Evolutionary conservation across 2,329 filamentous ascomycete genomes (phyloP).

Genomic region (Thelonectria olida): DNA sequence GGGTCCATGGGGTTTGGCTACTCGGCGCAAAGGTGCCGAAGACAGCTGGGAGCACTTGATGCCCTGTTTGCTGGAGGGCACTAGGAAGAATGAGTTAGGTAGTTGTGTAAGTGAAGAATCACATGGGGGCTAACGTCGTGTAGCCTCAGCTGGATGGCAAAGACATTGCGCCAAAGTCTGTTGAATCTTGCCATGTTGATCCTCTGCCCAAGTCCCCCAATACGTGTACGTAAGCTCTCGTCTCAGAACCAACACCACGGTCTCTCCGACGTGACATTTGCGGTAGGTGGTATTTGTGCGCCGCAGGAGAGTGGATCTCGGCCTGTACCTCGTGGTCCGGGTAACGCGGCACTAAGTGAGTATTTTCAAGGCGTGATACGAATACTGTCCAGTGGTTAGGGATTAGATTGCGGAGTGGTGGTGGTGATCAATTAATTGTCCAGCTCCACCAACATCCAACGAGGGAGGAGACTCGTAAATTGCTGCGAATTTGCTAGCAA

Average conservation of each 20-base stretch:
- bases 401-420: slow-evolving; percentile 9
- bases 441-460: background rate
- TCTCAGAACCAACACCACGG: slow-evolving; percentile 12
- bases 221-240: background rate
- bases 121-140: background rate
- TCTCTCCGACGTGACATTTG: slow-evolving; percentile 17
- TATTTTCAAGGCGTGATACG: background rate
- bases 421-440: slow-evolving; percentile 6
- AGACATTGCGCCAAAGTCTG: background rate
- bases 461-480: background rate
- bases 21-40: slow-evolving; percentile 33
- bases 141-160: background rate
- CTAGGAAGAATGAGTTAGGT: background rate
- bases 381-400: background rate
- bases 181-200: background rate
- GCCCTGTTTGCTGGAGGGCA: background rate
- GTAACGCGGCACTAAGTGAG: slow-evolving; percentile 19
- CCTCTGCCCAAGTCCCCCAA: background rate
- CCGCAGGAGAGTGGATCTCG: slow-evolving; percentile 17
- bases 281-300: slow-evolving; percentile 22
- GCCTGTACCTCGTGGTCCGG: background rate
- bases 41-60: background rate
- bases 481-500: background rate
- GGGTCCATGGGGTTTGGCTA: background rate
- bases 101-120: background rate